Evolutionary conservation across 164 flowering plant genomes (phyloP).

Genomic region (Nelumbo lutea): DNA sequence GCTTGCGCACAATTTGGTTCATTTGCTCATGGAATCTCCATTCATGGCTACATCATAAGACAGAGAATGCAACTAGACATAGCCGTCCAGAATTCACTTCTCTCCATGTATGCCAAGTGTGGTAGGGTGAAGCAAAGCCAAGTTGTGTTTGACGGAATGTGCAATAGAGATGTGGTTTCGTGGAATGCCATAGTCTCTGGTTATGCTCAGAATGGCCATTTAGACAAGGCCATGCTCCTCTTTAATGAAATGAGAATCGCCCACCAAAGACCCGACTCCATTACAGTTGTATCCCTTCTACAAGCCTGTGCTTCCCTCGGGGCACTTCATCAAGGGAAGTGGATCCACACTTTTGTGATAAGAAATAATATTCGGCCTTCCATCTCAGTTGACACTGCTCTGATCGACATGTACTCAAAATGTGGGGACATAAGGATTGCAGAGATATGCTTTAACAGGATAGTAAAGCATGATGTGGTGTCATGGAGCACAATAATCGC

Average conservation of each 20-base stretch:
- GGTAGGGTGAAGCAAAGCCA: conserved; percentile 41
- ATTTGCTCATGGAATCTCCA: conserved; percentile 40
- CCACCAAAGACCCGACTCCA: conserved; percentile 44
- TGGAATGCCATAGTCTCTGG: conserved; percentile 81
- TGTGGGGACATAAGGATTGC: conserved; percentile 64
- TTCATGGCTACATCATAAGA: conserved; percentile 63
- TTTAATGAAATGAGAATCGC: conserved; percentile 54
- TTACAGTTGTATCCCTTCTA: conserved; percentile 70
- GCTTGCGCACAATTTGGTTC: conserved; percentile 69
- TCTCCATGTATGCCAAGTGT: conserved; percentile 79
- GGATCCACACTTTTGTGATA: conserved; percentile 54
- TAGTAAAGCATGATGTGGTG: conserved; percentile 49
- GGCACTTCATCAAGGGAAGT: conserved; percentile 67
- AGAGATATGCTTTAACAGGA: conserved; percentile 48
- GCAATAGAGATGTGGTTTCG: conserved; percentile 55
- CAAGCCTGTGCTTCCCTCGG: conserved; percentile 78
- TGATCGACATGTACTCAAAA: conserved; percentile 83
- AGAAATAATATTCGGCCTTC: conserved; percentile 47
- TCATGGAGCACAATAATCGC: conserved; percentile 70
- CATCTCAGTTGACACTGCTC: conserved; percentile 54
- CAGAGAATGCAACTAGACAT: conserved; percentile 39
- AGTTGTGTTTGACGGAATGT: conserved; percentile 51
- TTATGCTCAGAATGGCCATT: conserved; percentile 51
- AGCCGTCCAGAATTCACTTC: conserved; percentile 61
- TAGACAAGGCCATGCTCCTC: conserved; percentile 39